Percentiles rank a stretch among this genome's conserved stretches.
phyloP scores from a whole-genome alignment of 2,329 filamentous ascomycete genomes.

The Nigrospora oryzae region DNA sequence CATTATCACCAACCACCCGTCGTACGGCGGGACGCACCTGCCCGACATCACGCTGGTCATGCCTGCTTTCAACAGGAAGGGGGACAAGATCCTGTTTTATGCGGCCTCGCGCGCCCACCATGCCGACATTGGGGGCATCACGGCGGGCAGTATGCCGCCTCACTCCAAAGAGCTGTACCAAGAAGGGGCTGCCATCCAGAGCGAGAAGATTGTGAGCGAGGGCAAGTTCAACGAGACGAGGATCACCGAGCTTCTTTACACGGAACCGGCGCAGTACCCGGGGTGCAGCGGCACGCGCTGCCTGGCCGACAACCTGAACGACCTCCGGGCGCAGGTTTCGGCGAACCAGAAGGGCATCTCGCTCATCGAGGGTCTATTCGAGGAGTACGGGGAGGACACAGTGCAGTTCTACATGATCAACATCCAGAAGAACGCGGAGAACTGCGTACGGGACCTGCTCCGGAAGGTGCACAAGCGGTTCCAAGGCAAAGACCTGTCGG shows the following conservation, averaged over 20 bases:
- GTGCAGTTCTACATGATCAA: constrained; percentile 73
- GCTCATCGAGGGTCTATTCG: constrained; percentile 60
- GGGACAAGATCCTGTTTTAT: constrained; percentile 71
- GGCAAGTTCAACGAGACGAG: constrained; percentile 66
- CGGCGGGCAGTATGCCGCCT: constrained; percentile 69
- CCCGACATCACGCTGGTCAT: constrained; percentile 78
- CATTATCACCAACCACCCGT: constrained; percentile 76
- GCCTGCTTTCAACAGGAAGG: constrained; percentile 59
- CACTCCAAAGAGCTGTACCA: constrained; percentile 51
- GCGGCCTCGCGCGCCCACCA: constrained; percentile 75
- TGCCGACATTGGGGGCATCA: constrained; percentile 70
- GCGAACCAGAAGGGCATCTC: constrained; percentile 74
- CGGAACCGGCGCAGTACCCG: constrained; percentile 61
- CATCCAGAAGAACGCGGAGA: constrained; percentile 68
- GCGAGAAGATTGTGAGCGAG: constrained; percentile 62
- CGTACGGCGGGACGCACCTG: constrained; percentile 75
- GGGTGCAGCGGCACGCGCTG: constrained; percentile 68
- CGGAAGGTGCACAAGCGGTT: constrained; percentile 61
- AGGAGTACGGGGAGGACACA: constrained; percentile 64
- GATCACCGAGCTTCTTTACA: constrained; percentile 58
- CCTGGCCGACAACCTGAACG: constrained; percentile 67
- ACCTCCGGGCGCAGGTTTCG: constrained; percentile 72
- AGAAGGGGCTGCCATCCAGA: constrained; percentile 50
- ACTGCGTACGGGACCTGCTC: constrained; percentile 59
- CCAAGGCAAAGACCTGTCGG: constrained; percentile 56